These are phyloP conservation scores for Stemphylium lycopersici DNA, from an alignment of 2,329 filamentous ascomycete genomes.

Conservation along the genomic window DNA sequence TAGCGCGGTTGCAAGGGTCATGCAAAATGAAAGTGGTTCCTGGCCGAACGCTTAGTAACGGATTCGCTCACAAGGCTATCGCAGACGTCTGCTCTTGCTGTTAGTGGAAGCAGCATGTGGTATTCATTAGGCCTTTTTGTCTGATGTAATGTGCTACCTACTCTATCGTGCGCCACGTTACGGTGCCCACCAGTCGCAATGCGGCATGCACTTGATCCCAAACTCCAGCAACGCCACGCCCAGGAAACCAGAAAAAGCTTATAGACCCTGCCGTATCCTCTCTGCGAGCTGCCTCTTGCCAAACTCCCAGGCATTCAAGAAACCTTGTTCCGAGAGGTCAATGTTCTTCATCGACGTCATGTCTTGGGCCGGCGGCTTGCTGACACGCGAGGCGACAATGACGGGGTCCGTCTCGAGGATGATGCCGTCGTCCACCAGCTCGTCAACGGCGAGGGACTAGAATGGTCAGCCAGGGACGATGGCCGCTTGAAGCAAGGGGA, in stretches of 20 bases:
- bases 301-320: constrained; percentile 92
- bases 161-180: constrained; percentile 16
- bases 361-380: constrained; percentile 88
- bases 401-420: constrained; percentile 97
- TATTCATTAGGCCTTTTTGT: constrained; percentile 7
- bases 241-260: constrained; percentile 17
- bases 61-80: not conserved
- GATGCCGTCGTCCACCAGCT: constrained; percentile 72
- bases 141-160: constrained; percentile 11
- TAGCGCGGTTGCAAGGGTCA: constrained; percentile 35
- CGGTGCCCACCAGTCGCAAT: constrained; percentile 22
- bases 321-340: constrained; percentile 92
- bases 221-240: constrained; percentile 44
- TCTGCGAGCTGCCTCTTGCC: constrained; percentile 91
- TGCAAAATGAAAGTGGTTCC: constrained; percentile 17
- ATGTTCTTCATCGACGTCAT: constrained; percentile 87
- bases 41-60: constrained; percentile 20
- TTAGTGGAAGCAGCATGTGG: constrained; percentile 13
- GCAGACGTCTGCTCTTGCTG: not conserved
- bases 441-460: constrained; percentile 90
- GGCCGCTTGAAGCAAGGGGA: not conserved
- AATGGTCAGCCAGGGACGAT: constrained; percentile 68
- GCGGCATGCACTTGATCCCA: constrained; percentile 14
- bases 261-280: constrained; percentile 78
- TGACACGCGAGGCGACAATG: constrained; percentile 89